Evolutionary conservation across 208 protist genomes (phyloP).

Genomic region (Acanthamoeba lenticulata): DNA sequence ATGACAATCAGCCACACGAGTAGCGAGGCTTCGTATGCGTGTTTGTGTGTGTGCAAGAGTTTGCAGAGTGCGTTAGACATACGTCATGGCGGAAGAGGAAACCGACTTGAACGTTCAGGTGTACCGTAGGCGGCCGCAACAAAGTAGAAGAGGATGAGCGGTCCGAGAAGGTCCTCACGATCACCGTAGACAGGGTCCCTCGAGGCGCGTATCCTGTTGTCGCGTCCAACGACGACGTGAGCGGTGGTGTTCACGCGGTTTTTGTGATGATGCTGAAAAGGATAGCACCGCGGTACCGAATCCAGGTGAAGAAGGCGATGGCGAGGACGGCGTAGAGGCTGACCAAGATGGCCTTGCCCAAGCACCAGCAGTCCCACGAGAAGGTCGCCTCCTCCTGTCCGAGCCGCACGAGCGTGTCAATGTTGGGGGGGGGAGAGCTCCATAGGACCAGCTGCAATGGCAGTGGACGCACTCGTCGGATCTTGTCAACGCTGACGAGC

Average conservation of each 20-base stretch:
- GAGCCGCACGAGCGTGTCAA: not conserved
- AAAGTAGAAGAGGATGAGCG: conserved; percentile 50
- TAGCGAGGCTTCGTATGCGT: not conserved
- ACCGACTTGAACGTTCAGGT: not conserved
- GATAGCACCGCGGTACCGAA: too few species aligned
- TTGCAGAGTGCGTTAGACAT: too few species aligned
- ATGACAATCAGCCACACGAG: conserved; percentile 41
- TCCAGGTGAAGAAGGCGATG: conserved; percentile 35
- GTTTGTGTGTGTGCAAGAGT: too few species aligned
- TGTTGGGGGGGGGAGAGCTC: not conserved
- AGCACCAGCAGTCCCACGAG: not conserved
- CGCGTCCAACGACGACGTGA: too few species aligned
- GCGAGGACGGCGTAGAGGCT: not conserved
- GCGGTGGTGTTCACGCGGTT: too few species aligned
- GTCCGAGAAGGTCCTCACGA: not conserved
- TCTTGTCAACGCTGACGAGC: conserved; percentile 46
- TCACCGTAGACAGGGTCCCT: conserved; percentile 30
- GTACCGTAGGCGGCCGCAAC: conserved; percentile 15
- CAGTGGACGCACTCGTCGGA: not conserved
- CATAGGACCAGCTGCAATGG: not conserved
- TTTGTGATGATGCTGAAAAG: too few species aligned
- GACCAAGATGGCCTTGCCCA: not conserved
- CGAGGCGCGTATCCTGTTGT: not conserved
- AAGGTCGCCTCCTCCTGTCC: not conserved
- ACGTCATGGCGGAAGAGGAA: not conserved